Percentiles rank a stretch among this genome's conserved stretches.
Conservation (phyloP, 306 rosid species). For the Cicer bijugum region DNA sequence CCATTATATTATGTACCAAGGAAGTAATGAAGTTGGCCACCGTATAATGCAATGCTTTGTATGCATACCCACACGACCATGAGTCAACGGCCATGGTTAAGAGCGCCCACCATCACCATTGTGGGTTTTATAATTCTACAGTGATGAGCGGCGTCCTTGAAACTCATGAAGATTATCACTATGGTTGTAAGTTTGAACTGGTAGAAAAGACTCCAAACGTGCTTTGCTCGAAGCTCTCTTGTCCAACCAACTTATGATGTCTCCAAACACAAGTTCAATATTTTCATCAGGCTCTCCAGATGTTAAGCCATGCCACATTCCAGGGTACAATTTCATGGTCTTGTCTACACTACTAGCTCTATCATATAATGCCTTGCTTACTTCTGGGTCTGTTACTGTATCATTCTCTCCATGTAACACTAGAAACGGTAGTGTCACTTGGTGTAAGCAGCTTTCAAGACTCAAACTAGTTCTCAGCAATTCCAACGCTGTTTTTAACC, state of each 20-base stretch:
- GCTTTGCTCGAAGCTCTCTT: conserved; percentile 38
- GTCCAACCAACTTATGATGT: conserved; percentile 73
- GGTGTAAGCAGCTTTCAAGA: conserved; percentile 61
- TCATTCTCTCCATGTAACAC: conserved; percentile 92
- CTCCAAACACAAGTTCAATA: conserved; percentile 62
- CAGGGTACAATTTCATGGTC: conserved; percentile 73
- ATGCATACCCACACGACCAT: neutral
- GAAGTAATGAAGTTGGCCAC: neutral
- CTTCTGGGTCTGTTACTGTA: conserved; percentile 88
- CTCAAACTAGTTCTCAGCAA: conserved; percentile 73
- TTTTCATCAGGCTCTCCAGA: conserved; percentile 83
- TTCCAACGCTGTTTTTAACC: conserved; percentile 84
- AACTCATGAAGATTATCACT: conserved; percentile 50
- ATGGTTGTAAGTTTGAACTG: neutral
- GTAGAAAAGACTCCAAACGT: conserved; percentile 30
- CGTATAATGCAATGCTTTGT: neutral
- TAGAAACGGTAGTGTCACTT: conserved; percentile 77
- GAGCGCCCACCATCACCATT: neutral
- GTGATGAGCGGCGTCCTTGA: conserved; percentile 54
- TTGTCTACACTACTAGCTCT: conserved; percentile 78
- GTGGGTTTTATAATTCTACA: conserved; percentile 34
- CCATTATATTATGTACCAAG: neutral
- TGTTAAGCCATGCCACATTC: conserved; percentile 91
- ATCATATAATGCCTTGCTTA: conserved; percentile 68
- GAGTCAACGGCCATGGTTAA: neutral